Conservation (phyloP, 2,329 filamentous ascomycete genomes). For the Calonectria pseudoturangicola region DNA sequence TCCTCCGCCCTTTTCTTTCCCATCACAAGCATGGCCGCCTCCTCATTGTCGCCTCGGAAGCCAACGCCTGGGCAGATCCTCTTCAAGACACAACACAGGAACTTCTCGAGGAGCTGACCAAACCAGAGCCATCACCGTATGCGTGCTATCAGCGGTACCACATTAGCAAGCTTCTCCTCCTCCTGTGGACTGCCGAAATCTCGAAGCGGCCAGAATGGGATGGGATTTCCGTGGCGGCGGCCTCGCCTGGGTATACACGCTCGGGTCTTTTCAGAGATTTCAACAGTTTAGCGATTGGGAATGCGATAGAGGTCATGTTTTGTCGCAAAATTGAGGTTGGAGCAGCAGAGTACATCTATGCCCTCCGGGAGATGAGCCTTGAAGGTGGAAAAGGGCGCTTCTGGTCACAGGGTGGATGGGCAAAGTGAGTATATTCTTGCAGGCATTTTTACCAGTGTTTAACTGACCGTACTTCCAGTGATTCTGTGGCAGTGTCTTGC, state of each 20-base stretch:
- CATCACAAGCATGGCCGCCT: not conserved
- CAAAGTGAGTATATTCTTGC: not conserved
- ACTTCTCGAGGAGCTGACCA: slow-evolving; percentile 4
- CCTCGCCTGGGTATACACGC: not conserved
- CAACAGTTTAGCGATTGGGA: not conserved
- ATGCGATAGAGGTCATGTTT: not conserved
- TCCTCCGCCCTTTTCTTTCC: slow-evolving; percentile 4
- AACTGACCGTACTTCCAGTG: not conserved
- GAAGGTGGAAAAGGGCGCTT: not conserved
- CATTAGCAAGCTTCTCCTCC: not conserved
- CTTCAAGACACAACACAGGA: not conserved
- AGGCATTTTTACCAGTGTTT: not conserved
- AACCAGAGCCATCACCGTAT: not conserved
- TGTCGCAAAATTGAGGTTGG: not conserved
- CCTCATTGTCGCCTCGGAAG: not conserved
- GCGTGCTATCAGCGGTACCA: slow-evolving; percentile 3
- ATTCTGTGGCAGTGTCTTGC: not conserved
- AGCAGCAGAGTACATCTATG: slow-evolving; percentile 7
- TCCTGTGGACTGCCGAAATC: not conserved
- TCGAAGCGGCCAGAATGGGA: slow-evolving; percentile 3
- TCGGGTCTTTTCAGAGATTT: not conserved
- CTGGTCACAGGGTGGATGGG: not conserved
- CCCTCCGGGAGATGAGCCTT: not conserved
- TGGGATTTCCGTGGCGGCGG: not conserved
- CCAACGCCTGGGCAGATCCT: slow-evolving; percentile 9